Evolutionary conservation across 2,329 filamentous ascomycete species (phyloP).

Genomic region (Verticillium isaacii): DNA sequence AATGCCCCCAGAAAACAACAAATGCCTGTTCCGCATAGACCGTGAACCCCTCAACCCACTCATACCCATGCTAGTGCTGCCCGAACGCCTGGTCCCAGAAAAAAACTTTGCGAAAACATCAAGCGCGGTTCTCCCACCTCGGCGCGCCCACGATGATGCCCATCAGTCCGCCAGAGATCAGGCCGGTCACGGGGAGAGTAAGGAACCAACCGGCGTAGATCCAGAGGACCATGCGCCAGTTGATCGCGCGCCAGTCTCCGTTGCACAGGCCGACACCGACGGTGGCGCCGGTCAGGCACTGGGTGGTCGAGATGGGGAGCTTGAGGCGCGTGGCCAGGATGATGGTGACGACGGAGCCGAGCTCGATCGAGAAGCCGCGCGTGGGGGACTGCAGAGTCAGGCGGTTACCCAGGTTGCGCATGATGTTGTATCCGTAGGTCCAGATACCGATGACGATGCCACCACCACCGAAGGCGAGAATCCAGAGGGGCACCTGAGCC

Average conservation of each 20-base stretch:
- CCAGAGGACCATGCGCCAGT: slow-evolving; percentile 51
- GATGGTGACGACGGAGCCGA: slow-evolving; percentile 19
- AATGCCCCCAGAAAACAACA: too few relatives aligned
- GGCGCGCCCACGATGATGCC: slow-evolving; percentile 56
- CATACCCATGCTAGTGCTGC: too few relatives aligned
- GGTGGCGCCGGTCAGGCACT: slow-evolving; percentile 53
- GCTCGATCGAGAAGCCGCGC: slow-evolving; percentile 56
- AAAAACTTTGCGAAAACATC: too few relatives aligned
- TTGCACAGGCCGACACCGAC: slow-evolving; percentile 53
- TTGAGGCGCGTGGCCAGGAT: slow-evolving; percentile 6
- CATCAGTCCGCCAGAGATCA: slow-evolving; percentile 51
- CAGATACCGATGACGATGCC: slow-evolving; percentile 52
- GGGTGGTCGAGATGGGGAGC: slow-evolving; percentile 37
- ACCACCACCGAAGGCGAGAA: slow-evolving; percentile 49
- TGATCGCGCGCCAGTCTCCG: slow-evolving; percentile 47
- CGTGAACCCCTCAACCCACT: too few relatives aligned
- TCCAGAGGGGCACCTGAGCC: slow-evolving; percentile 53
- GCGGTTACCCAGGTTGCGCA: slow-evolving; percentile 57
- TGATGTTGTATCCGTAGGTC: slow-evolving; percentile 61
- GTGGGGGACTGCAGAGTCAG: slow-evolving; percentile 59
- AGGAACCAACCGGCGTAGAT: slow-evolving; percentile 12
- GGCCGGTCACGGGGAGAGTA: slow-evolving; percentile 31
- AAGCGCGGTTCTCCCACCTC: slow-evolving; percentile 20
- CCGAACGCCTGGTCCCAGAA: too few relatives aligned
- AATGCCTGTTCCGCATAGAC: too few relatives aligned